phyloP scores from a whole-genome alignment of 163 green algal genomes.

The Volvox carteri region DNA sequence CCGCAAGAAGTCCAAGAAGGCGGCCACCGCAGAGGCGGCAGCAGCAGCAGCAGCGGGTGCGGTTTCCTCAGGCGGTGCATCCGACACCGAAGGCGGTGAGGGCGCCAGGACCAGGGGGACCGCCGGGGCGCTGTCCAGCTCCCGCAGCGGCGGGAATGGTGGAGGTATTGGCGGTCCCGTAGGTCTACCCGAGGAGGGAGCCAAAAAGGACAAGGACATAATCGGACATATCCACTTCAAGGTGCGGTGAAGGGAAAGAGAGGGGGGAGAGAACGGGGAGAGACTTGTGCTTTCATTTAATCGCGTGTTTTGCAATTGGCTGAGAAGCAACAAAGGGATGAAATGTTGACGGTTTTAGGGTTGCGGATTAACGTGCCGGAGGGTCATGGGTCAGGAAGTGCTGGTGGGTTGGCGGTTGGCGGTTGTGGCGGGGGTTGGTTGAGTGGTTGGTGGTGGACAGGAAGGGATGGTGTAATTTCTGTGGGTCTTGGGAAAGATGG shows the following conservation, averaged over 20 bases:
- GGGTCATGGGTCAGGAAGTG: too few relatives aligned
- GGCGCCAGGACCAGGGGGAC: background rate
- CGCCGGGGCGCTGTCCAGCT: background rate
- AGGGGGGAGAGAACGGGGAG: background rate
- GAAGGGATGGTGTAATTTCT: too few relatives aligned
- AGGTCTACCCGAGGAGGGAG: too few relatives aligned
- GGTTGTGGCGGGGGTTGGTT: too few relatives aligned
- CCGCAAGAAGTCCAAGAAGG: conserved; percentile 23
- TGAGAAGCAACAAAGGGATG: too few relatives aligned
- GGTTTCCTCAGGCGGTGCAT: background rate
- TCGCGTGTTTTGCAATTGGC: too few relatives aligned
- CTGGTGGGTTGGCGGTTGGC: too few relatives aligned
- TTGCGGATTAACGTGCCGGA: too few relatives aligned
- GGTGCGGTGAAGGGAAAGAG: background rate
- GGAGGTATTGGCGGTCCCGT: background rate
- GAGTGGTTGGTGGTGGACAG: too few relatives aligned
- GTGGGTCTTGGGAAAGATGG: too few relatives aligned
- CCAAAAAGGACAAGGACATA: conserved; percentile 15
- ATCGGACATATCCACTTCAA: conserved; percentile 59
- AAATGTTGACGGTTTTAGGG: too few relatives aligned
- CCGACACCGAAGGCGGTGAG: background rate
- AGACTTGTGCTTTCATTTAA: too few relatives aligned
- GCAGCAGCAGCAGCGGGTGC: background rate
- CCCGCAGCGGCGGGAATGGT: background rate
- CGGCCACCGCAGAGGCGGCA: background rate